Base-by-base conservation (phyloP, 2,329 filamentous ascomycete genomes). In the Alternaria ventricosa region DNA sequence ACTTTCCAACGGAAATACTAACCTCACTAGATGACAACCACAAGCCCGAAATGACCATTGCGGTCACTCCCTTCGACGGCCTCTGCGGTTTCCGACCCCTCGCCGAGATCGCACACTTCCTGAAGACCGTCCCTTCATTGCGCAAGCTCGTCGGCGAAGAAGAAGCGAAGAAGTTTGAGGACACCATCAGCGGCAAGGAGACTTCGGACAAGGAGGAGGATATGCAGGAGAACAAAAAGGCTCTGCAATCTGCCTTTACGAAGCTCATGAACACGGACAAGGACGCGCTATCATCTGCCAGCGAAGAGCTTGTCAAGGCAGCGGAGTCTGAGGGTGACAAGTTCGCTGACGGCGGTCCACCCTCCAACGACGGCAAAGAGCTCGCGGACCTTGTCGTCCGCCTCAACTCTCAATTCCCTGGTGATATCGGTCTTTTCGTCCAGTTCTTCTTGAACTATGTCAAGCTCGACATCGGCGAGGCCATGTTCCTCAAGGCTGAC, bases 31-130 rank as follows among this genome's bases (percentile, higher is more conserved):
- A 99, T 85, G 95, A 98, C 84, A 99, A 99, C 84, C 96, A 99
- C 86, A 99, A 99, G 84, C 96, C 96, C 33, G 96, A 99, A 83
- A 99, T 99, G 96, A 94, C 96, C 66, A 97, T 99, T 80, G 96
- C 96, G 66, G 91, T 99, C 74, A 98, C 96, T 1, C 91, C 93
- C 0, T 99, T 99, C 71, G 95, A 98, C 78, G 96, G 96, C 1
- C 87, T 99, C 33, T 99, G 96, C 75, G 96, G 96, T 33, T 99
- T 99, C 85, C 89, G 96, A 10, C 96, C 96, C 0, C 84, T 97
- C 22, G 85, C 83, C 6, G 94, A 99, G 82, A 96, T 98, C 66
- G 86, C 89, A 0, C 92, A 97, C 79, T 98, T 98, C 80, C 85
- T 97, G 30, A 83, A 88, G 53, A 87, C 84, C 6, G 85, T 93